phyloP scores from a whole-genome alignment of 176 grass and related monocot genomes.

The Aegilops longissima region DNA sequence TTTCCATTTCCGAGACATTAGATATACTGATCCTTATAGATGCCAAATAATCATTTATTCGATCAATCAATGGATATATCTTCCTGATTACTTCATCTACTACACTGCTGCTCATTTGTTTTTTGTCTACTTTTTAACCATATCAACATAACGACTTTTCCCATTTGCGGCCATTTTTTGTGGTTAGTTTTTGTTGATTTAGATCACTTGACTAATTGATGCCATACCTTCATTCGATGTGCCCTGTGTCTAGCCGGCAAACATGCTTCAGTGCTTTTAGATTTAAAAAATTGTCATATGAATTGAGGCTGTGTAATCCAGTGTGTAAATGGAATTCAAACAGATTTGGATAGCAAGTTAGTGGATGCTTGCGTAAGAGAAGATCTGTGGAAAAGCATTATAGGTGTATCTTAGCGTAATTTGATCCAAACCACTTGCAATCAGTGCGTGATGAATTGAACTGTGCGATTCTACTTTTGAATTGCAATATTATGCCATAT shows the following conservation, averaged over 20 bases:
- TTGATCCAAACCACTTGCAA: not conserved
- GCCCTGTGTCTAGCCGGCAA: not conserved
- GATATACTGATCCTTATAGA: not conserved
- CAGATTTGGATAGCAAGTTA: not conserved
- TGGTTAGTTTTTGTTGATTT: not conserved
- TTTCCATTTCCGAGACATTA: not conserved
- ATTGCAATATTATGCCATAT: not conserved
- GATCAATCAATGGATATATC: not conserved
- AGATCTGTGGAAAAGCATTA: not conserved
- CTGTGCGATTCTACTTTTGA: not conserved
- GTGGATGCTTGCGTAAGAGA: not conserved
- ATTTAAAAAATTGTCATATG: not conserved
- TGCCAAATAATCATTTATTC: not conserved
- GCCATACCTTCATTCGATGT: too few relatives aligned
- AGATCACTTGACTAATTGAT: not conserved
- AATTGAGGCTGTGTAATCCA: not conserved
- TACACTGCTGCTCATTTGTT: not conserved
- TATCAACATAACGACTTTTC: not conserved
- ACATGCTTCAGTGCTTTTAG: not conserved
- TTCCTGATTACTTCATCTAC: not conserved
- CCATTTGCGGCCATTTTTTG: not conserved
- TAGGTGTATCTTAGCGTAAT: not conserved
- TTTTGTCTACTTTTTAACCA: not conserved
- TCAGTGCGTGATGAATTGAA: not conserved
- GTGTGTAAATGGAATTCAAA: not conserved